phyloP scores from a whole-genome alignment of 345 rosid genomes.

The Conringia planisiliqua region DNA sequence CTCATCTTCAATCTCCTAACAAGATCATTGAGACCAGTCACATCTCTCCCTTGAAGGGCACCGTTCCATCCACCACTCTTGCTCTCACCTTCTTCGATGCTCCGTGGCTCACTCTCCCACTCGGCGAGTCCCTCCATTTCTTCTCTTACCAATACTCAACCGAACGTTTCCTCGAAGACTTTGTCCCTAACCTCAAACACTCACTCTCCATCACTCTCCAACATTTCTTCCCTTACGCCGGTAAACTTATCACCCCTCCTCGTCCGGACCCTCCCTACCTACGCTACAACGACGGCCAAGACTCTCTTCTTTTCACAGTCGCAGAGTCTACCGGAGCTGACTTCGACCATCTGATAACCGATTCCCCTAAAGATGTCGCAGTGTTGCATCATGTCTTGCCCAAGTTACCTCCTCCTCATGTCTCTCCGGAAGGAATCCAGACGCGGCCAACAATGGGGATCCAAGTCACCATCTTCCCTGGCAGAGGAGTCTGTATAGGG shows the following conservation, averaged over 20 bases:
- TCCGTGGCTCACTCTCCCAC: constrained; percentile 21
- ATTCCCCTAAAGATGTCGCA: constrained; percentile 26
- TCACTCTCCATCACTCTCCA: constrained; percentile 46
- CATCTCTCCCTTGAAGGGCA: constrained; percentile 32
- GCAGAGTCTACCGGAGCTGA: constrained; percentile 36
- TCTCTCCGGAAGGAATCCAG: constrained; percentile 1
- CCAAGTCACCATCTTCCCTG: constrained; percentile 39
- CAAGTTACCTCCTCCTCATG: constrained; percentile 8
- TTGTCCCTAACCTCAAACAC: constrained; percentile 42
- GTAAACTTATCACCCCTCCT: constrained; percentile 25
- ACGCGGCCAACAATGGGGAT: constrained; percentile 24
- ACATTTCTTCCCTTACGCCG: constrained; percentile 46
- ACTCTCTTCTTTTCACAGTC: constrained; percentile 26
- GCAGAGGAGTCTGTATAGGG: constrained; percentile 40
- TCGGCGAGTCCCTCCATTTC: constrained; percentile 35
- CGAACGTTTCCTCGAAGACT: constrained; percentile 23
- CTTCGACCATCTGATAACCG: constrained; percentile 15
- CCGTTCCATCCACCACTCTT: constrained; percentile 30
- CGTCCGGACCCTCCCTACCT: constrained; percentile 31
- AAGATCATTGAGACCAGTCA: constrained; percentile 21
- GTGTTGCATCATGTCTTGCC: constrained; percentile 32
- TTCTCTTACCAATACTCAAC: constrained; percentile 36
- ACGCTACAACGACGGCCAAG: constrained; percentile 31
- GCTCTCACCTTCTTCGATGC: constrained; percentile 21
- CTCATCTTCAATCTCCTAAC: neutral